These are phyloP conservation scores for Mycena maculata DNA, from an alignment of 768 basidiomycete genomes.

Conservation along the genomic window DNA sequence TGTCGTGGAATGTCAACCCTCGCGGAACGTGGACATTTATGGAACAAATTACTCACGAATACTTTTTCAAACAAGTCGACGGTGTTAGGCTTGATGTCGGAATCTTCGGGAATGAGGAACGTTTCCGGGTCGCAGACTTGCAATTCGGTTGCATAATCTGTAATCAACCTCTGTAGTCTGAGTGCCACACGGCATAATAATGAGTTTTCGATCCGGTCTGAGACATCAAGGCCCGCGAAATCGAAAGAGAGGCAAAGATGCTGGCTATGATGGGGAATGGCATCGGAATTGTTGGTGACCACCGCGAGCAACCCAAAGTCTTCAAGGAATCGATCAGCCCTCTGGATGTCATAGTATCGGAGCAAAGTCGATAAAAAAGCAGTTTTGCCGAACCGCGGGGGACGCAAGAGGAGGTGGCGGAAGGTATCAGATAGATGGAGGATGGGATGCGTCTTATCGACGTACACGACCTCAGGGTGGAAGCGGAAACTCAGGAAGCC, in stretches of 20 bases:
- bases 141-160: neutral
- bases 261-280: neutral
- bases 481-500: neutral
- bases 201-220: neutral
- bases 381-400: constrained; percentile 21
- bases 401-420: constrained; percentile 11
- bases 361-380: constrained; percentile 12
- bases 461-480: neutral
- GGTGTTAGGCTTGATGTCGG: too few relatives aligned
- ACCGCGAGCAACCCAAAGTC: constrained; percentile 1
- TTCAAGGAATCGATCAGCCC: neutral
- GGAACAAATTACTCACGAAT: neutral
- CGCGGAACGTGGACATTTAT: too few relatives aligned
- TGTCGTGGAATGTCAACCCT: neutral
- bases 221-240: neutral
- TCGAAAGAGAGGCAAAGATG: constrained; percentile 17
- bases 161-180: neutral
- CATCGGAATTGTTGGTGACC: too few relatives aligned
- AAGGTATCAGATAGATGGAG: neutral
- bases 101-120: too few relatives aligned
- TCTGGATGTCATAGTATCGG: constrained; percentile 11
- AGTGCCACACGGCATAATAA: neutral
- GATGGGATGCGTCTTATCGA: constrained; percentile 15
- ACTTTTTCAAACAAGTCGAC: neutral
- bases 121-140: too few relatives aligned